phyloP scores from a whole-genome alignment of 2,329 filamentous ascomycete genomes.

The Beauveria pseudobassiana region DNA sequence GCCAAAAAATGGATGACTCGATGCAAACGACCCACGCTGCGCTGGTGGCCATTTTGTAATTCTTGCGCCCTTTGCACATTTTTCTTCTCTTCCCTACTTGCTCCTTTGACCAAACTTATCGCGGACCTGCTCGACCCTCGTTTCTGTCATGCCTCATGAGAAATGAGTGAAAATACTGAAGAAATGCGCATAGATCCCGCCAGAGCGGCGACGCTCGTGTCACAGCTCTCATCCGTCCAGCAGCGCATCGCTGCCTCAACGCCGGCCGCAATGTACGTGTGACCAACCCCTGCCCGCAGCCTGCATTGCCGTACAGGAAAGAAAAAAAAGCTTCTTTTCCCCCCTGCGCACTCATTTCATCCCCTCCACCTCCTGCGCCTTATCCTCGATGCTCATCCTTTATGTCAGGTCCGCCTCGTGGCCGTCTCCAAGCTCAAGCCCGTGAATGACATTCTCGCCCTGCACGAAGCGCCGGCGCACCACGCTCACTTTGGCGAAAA shows the following conservation, averaged over 20 bases:
- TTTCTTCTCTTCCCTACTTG: neutral
- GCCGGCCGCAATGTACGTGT: constrained; percentile 46
- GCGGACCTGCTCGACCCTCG: neutral
- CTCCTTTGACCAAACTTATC: neutral
- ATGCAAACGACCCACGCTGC: constrained; percentile 6
- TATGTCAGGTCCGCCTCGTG: constrained; percentile 68
- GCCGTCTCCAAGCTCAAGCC: constrained; percentile 97
- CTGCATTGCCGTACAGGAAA: neutral
- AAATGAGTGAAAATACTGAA: constrained; percentile 35
- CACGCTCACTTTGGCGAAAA: constrained; percentile 92
- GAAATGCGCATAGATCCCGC: constrained; percentile 56
- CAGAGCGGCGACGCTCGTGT: constrained; percentile 54
- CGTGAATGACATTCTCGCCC: constrained; percentile 77
- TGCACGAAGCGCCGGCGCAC: constrained; percentile 54
- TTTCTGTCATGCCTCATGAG: neutral
- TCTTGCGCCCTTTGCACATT: neutral
- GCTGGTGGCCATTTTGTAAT: neutral
- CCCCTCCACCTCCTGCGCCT: neutral
- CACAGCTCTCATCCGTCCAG: constrained; percentile 54
- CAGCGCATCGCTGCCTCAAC: constrained; percentile 48
- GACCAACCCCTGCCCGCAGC: neutral
- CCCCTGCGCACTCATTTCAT: neutral
- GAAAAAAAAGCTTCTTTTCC: neutral
- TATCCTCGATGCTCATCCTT: neutral
- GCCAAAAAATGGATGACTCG: constrained; percentile 1